Evolutionary conservation across 495 filamentous ascomycete species (phyloP), one percentile per base, ranked within the genome.

Genomic region (Penicillium soppii): DNA sequence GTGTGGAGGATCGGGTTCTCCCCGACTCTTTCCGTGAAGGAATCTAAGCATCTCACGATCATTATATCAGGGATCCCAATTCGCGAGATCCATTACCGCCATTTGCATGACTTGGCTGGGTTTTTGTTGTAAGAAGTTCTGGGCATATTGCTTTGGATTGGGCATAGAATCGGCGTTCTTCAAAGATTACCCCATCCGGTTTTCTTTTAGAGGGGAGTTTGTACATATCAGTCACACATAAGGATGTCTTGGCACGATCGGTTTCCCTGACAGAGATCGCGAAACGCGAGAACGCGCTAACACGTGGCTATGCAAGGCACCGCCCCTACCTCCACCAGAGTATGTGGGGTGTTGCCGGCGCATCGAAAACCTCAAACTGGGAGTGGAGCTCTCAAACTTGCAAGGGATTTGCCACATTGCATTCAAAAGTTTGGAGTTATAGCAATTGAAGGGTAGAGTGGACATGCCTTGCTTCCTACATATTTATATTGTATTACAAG

Each of bases 1-100:
- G 80, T 63, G 66, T 95, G 15, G 94, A 98, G 68, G 72, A 83
- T 47, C 79, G 78, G 17, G 65, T 96, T 39, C 65, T 87, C 10
- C 71, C 82, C 23, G 68, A 75, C 21, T 69, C 68, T 3, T 33
- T 78, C 16, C 78, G 75, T 50, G 74, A 69, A 19, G 71, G 68
- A 43, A 61, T 83, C 45, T 82, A 74, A 55, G 32, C 8, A 32
- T 12, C 29, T 8, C 12, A 33, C 20, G 32, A 15, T 22, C 9
- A 25, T 16, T 36, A 17, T 23, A 12, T 23, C 35, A 15, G 16
- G 9, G 32, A 27, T 47, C 32, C 17, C 25, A 25, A 13, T 27
- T 29, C 5, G 15, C 36, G 25, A 48, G 46, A 38, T 49, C 25
- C 33, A 39, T 23, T 32, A 30, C 4, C 7, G 29, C 9, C 23